Percentiles rank a stretch among this genome's conserved stretches.
These are phyloP conservation scores for Chloromonas sp. DNA, from an alignment of 163 green algal species.

Conservation along the genomic window DNA sequence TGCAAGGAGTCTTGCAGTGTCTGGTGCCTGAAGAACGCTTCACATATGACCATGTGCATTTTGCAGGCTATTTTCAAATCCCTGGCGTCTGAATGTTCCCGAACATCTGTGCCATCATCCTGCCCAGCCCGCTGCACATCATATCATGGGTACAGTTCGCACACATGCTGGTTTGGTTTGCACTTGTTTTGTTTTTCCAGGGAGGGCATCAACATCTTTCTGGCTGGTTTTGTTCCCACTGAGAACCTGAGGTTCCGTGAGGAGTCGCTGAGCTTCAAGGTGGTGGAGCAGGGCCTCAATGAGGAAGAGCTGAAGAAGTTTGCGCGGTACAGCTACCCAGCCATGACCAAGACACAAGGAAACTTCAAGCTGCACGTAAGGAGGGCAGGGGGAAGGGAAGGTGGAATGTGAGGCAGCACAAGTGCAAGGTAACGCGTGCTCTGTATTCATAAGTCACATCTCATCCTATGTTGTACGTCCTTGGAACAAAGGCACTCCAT, in stretches of 20 bases:
- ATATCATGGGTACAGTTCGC: too few relatives aligned
- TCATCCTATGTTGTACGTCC: not conserved
- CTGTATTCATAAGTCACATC: not conserved
- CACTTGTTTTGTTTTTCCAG: conserved; percentile 11
- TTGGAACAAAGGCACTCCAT: not conserved
- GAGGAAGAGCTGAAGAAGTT: conserved; percentile 76
- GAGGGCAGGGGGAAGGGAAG: not conserved
- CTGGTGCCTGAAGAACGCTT: too few relatives aligned
- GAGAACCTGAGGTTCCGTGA: conserved; percentile 98
- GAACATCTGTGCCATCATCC: too few relatives aligned
- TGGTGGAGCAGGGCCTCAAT: conserved; percentile 19
- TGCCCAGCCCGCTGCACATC: too few relatives aligned
- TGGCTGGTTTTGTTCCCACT: conserved; percentile 87
- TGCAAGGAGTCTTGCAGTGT: too few relatives aligned
- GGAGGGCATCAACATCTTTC: conserved; percentile 79
- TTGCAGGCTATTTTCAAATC: too few relatives aligned
- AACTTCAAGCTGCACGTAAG: conserved; percentile 59
- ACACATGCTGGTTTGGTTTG: too few relatives aligned
- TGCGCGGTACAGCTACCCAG: conserved; percentile 84
- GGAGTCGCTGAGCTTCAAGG: conserved; percentile 94
- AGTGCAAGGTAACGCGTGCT: not conserved
- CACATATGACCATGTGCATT: too few relatives aligned
- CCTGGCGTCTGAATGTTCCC: too few relatives aligned
- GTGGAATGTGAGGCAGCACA: not conserved
- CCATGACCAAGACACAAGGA: conserved; percentile 87